phyloP scores from a whole-genome alignment of 441 rosid species.

The Arabidopsis lyrata region DNA sequence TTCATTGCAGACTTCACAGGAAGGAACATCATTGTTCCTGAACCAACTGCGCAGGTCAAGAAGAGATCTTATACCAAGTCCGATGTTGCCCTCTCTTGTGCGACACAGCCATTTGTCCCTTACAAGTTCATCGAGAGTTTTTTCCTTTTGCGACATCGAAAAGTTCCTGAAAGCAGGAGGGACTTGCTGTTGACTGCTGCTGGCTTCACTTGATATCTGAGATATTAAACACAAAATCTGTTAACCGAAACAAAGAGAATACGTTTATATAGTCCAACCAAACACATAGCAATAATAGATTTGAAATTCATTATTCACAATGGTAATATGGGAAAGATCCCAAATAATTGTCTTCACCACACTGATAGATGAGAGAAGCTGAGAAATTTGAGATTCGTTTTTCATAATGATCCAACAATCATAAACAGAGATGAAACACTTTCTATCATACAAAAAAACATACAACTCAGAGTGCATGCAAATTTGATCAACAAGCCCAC shows the following conservation, averaged over 20 bases:
- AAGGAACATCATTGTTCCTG: constrained; percentile 69
- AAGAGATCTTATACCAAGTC: constrained; percentile 82
- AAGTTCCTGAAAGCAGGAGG: constrained; percentile 87
- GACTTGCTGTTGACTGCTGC: constrained; percentile 49
- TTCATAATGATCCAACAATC: not conserved
- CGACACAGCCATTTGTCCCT: constrained; percentile 76
- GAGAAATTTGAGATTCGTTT: not conserved
- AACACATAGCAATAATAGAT: not conserved
- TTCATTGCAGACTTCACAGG: constrained; percentile 91
- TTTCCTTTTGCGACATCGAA: constrained; percentile 84
- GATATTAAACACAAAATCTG: constrained; percentile 25
- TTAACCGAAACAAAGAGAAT: constrained; percentile 26
- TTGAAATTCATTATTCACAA: too few species aligned
- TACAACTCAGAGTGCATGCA: constrained; percentile 18
- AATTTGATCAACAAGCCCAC: not conserved
- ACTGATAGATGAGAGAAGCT: not conserved
- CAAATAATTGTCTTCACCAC: not conserved
- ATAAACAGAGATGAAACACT: not conserved
- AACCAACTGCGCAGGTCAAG: constrained; percentile 88
- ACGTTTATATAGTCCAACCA: not conserved
- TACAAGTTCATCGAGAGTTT: constrained; percentile 72
- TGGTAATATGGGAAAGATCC: not conserved
- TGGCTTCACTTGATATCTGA: constrained; percentile 55
- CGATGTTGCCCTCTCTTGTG: constrained; percentile 64
- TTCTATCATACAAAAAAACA: not conserved